Base-by-base conservation (phyloP, 2,329 filamentous ascomycete genomes). In the Fusarium citri region DNA sequence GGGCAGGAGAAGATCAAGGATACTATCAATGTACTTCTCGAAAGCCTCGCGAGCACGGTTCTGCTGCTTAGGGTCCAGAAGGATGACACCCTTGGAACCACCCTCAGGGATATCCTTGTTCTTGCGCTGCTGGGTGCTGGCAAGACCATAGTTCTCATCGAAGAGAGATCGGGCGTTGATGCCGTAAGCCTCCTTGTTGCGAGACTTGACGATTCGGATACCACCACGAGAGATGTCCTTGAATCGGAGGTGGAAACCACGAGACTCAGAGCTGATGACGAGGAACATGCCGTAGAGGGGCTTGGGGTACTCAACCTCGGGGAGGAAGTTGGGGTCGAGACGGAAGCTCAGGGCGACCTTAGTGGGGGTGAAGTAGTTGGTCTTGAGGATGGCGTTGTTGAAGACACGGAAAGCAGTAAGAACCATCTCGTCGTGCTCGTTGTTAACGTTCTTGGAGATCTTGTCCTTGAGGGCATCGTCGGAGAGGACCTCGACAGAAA, bases 101-200 rank as follows among this genome's bases (percentile, higher is more conserved):
- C 96, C 96, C 83, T 99, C 96, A 5, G 96, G 96, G 55, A 99
- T 99, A 77, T 99, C 96, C 86, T 99, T 99, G 87, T 99, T 99
- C 88, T 99, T 99, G 78, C 96, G 93, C 83, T 99, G 96, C 82
- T 99, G 96, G 0, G 96, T 99, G 82, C 97, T 98, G 71, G 96
- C 95, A 66, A 99, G 88, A 69, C 96, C 97, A 83, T 99, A 99
- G 83, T 99, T 99, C 84, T 99, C 96, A 75, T 99, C 96, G 76
- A 99, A 99, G 69, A 99, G 87, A 61, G 94, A 97, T 64, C 96
- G 92, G 40, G 94, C 94, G 78, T 99, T 99, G 85, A 98, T 98
- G 66, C 91, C 88, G 79, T 98, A 99, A 4, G 94, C 93, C 81
- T 99, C 96, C 80, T 94, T 93, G 82, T 94, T 98, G 75, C 96